phyloP scores from a whole-genome alignment of 2,329 filamentous ascomycete genomes.

The Cladosporium sp. region DNA sequence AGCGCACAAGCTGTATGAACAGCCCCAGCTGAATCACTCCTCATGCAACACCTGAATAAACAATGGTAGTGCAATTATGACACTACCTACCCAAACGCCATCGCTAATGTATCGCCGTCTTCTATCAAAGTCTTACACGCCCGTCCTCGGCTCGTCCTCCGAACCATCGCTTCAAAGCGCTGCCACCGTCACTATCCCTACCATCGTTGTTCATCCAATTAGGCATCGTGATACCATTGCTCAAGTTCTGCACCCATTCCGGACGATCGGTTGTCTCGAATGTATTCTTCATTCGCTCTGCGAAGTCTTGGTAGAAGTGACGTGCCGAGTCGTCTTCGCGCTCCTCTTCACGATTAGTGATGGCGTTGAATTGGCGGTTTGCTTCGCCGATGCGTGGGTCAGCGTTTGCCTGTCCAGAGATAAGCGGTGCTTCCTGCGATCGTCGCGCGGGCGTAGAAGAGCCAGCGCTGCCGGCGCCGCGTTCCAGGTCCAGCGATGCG shows the following conservation, averaged over 20 bases:
- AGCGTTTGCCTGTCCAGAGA: constrained; percentile 9
- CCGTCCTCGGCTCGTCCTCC: constrained; percentile 35
- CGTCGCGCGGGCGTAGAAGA: constrained; percentile 10
- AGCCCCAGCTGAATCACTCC: neutral
- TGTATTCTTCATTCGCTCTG: constrained; percentile 86
- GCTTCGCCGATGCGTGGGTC: constrained; percentile 26
- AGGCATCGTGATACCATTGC: constrained; percentile 69
- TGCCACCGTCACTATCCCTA: constrained; percentile 24
- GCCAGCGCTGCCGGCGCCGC: constrained; percentile 14
- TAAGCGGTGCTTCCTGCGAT: constrained; percentile 15
- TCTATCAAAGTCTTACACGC: constrained; percentile 31
- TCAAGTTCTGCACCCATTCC: constrained; percentile 75
- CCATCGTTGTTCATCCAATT: constrained; percentile 72
- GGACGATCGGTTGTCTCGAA: constrained; percentile 81
- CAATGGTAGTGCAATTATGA: neutral
- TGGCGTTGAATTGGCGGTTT: constrained; percentile 34
- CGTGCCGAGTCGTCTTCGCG: constrained; percentile 59
- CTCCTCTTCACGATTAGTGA: constrained; percentile 40
- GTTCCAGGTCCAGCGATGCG: constrained; percentile 32
- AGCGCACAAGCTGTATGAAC: neutral
- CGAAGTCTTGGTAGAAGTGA: constrained; percentile 79
- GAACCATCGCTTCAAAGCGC: constrained; percentile 35
- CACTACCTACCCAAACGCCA: constrained; percentile 14
- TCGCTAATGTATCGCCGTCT: constrained; percentile 2
- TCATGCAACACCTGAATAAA: neutral